Base-by-base conservation (phyloP, 164 flowering plant genomes). In the Warburgia ugandensis region DNA sequence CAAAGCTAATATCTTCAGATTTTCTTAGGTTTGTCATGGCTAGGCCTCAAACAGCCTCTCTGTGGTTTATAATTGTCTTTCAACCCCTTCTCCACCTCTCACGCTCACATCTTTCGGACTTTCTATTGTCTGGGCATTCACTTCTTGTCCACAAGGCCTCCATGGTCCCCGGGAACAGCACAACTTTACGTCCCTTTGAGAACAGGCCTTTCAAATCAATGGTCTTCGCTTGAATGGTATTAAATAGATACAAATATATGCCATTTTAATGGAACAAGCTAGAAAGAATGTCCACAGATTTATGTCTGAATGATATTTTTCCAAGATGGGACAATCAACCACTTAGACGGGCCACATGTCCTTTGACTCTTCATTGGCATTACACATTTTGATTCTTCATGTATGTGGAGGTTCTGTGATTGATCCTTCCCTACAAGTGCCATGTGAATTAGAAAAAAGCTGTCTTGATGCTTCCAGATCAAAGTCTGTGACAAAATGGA, bases 111-210 rank as follows among this genome's bases (percentile, higher is more conserved):
- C 37, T 19, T 16, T 11, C 9, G 19, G 32, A 4, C 7, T 29
- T 48, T 31, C 51, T 31, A 25, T 37, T 8, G 32, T 27, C 49
- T 16, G 27, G 27, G 2, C 10, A 11, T 11, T 31, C 30, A 14
- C 14, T 3, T 16, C 25, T 3, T 48, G 37, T 48, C 37, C 22
- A 36, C 51, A 23, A 10, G 19, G 23, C 25, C 26, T 29, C 36
- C 29, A 12, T 48, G 51, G 51, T 48, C 51, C 51, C 37, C 51
- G 9, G 4, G 21, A 37, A 48, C 51, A 48, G 14, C 51, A 48
- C 31, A 23, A 27, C 28, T 28, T 4, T 16, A 20, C 26, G n/a
- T n/a, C n/a, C n/a, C n/a, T n/a, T n/a, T n/a, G n/a, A n/a, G n/a
- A n/a, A 21, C 5, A 11, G 27, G 21, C 19, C 14, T 22, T 22